Evolutionary conservation across 331 rosid genomes (phyloP), one percentile per base, ranked within the genome.

Genomic region (Acacia concinna): DNA sequence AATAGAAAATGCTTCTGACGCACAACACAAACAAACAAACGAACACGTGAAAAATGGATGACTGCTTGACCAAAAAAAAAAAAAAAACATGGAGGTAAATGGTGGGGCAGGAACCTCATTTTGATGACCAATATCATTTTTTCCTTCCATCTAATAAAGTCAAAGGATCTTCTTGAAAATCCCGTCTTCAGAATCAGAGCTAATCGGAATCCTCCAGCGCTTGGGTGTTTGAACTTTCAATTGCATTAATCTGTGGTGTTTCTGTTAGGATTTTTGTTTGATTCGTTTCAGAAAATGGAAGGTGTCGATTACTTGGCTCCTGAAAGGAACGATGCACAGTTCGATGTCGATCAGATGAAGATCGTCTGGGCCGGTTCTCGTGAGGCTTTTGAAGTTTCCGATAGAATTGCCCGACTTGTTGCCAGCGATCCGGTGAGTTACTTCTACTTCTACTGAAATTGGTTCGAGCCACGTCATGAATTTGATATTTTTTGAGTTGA

Each of bases 331-430:
- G 91, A 73, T 78, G 79, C 97, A 10, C 86, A 81, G 75, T 96
- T 96, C 81, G 94, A 93, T 79, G 98, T 93, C 18, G 94, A 91
- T 3, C 94, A 88, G 70, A 91, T 96, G 98, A 96, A 93, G 89
- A 79, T 96, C 86, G 87, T 91, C 49, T 96, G 99, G 99, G 96
- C 94, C 0, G 99, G 98, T 71, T 93, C 99, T 75, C 91, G 79
- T 79, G 89, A 93, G 27, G 86, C 84, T 18, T 68, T 88, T 32
- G 81, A 96, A 69, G 81, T 96, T 35, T 88, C 97, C 73, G 99
- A 96, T 59, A 84, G 96, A 70, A 96, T 96, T 81, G 47, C 97
- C 86, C 96, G 93, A 65, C 89, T 96, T 20, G 99, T 93, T 60
- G 99, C 99, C 64, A 83, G 90, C 75, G 99, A 96, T 86, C 99